phyloP scores from a whole-genome alignment of 257 asterid genomes.

The Catharanthus roseus region DNA sequence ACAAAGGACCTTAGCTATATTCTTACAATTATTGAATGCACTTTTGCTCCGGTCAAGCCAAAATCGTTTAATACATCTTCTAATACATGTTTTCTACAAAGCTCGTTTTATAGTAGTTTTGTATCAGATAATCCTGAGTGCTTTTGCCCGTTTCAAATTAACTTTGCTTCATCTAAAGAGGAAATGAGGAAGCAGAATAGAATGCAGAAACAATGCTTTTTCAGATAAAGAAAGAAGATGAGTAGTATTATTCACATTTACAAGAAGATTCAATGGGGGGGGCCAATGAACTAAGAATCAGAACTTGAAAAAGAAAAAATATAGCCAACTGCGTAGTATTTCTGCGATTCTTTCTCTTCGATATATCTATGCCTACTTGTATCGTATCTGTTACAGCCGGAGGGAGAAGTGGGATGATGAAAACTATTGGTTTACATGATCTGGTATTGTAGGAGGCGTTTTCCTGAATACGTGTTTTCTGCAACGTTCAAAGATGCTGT shows the following conservation, averaged over 20 bases:
- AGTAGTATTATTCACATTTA: slow-evolving; percentile 15
- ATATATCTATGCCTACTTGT: slow-evolving; percentile 8
- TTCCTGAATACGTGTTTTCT: slow-evolving; percentile 79
- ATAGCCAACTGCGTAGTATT: neutral
- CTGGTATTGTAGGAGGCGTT: slow-evolving; percentile 54
- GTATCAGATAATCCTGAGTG: too few relatives aligned
- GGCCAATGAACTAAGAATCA: neutral
- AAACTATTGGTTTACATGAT: slow-evolving; percentile 38
- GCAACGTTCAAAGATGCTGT: slow-evolving; percentile 86
- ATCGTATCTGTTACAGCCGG: neutral
- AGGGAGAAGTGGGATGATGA: neutral
- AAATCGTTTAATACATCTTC: too few relatives aligned
- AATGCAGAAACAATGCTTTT: too few relatives aligned
- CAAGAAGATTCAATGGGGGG: slow-evolving; percentile 1
- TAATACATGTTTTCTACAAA: too few relatives aligned
- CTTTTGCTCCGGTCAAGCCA: too few relatives aligned
- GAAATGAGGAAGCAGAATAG: too few relatives aligned
- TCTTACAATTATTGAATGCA: too few relatives aligned
- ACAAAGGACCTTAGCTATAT: too few relatives aligned
- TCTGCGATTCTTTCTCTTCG: neutral
- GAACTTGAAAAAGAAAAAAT: neutral
- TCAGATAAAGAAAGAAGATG: neutral
- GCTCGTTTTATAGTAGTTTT: too few relatives aligned
- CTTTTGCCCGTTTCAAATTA: too few relatives aligned
- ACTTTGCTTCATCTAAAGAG: too few relatives aligned